Evolutionary conservation across 1,284 basidiomycete species (phyloP), one percentile per base, ranked within the genome.

Genomic region (Afroboletus lepidellus): DNA sequence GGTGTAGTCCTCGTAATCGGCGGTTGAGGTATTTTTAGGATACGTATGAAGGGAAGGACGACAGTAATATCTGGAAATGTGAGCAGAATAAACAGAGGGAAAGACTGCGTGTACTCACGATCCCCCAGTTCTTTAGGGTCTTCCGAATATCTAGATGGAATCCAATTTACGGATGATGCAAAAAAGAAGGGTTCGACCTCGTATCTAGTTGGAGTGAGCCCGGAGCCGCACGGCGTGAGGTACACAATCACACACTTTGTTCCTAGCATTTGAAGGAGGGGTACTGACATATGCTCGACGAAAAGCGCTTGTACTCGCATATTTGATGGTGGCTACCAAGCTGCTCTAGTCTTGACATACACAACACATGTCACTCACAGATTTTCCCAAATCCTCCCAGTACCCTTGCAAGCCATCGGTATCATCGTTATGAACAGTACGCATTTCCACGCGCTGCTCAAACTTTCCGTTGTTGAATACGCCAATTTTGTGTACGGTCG

Each of bases 161-260:
- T 83, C 74, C 77, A 77, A 45, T 79, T 78, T 11, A 75, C 58
- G 0, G 79, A 77, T 2, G 79, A 80, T 0, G 80, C 76, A 54
- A 81, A 83, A 58, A 77, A 83, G 64, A 81, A 82, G 4, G 80
- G 81, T 56, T 83, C 80, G 49, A 83, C 29, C 20, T 58, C 62
- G 49, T 64, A 64, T 50, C 65, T 67, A 25, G 33, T 12, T 23
- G 11, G 32, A 41, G 38, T 60, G 8, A 64, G 52, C 41, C 25
- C 8, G 8, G 9, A 11, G 2, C 21, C 15, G 8, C 8, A 20
- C 29, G 6, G 2, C 16, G n/a, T 5, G 29, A 25, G 36, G 9
- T 8, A 16, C 20, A 21, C 5, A 8, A 13, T 11, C 7, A 55
- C 66, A 39, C 20, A 78, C 77, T 65, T 76, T 0, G 75, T 76